phyloP scores from a whole-genome alignment of 2,329 filamentous ascomycete genomes.

The Hymenoscyphus repandus region DNA sequence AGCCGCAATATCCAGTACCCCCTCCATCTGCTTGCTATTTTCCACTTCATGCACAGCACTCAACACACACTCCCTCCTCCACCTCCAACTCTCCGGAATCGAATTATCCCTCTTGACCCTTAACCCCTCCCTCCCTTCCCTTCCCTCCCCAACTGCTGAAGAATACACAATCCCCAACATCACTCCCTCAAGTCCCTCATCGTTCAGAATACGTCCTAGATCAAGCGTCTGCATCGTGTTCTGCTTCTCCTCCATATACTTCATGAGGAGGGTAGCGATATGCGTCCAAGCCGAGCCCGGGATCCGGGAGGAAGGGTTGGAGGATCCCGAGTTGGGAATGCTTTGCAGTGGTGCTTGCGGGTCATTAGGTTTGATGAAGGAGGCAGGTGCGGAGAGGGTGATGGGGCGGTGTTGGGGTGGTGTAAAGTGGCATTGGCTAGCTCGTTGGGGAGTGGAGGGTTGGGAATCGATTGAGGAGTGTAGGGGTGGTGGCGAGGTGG shows the following conservation, averaged over 20 bases:
- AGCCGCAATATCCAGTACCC: constrained; percentile 16
- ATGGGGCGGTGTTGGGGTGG: neutral
- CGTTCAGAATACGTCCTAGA: constrained; percentile 7
- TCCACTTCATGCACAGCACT: constrained; percentile 17
- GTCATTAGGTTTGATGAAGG: neutral
- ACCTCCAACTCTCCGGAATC: neutral
- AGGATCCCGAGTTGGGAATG: neutral
- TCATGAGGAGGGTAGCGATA: constrained; percentile 6
- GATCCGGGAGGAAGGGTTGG: neutral
- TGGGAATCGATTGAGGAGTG: constrained; percentile 1
- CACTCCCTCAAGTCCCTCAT: constrained; percentile 9
- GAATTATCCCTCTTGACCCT: neutral
- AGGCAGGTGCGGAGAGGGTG: constrained; percentile 1
- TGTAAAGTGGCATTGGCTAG: constrained; percentile 5
- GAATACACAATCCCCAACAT: constrained; percentile 17
- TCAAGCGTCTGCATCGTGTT: constrained; percentile 13
- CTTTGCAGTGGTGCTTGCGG: neutral
- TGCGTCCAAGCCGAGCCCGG: constrained; percentile 9
- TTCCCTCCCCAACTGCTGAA: neutral
- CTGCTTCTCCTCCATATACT: neutral
- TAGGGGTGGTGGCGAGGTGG: neutral
- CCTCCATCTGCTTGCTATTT: constrained; percentile 18
- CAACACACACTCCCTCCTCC: constrained; percentile 10
- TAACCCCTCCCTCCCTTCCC: neutral
- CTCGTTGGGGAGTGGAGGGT: neutral